A percentile compares a stretch with the other conserved stretches of the same genome.
Evolutionary conservation across 176 grass and related monocot genomes (phyloP).

Genomic region (Cenchrus americanus): DNA sequence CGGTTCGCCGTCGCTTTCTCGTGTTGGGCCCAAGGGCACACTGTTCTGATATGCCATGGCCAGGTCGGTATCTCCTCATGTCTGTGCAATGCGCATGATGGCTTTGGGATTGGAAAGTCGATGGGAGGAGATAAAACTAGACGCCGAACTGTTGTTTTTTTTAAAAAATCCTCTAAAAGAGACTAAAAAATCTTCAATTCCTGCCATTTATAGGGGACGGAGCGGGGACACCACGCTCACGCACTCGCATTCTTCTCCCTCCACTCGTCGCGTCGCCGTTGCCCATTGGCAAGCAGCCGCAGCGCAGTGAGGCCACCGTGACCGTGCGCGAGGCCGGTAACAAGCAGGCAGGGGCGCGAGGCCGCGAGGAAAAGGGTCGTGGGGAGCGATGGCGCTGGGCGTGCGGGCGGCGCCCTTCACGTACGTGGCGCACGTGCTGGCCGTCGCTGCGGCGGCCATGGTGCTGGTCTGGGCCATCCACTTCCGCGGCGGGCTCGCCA

Average conservation of each 20-base stretch:
- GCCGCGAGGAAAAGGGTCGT: not conserved
- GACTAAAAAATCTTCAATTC: not conserved
- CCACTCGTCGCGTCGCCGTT: slow-evolving; percentile 11
- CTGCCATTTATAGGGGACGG: slow-evolving; percentile 21
- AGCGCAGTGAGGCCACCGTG: not conserved
- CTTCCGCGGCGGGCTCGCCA: slow-evolving; percentile 75
- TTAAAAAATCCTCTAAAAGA: not conserved
- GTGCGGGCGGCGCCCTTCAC: slow-evolving; percentile 72
- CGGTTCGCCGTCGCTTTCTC: slow-evolving; percentile 12
- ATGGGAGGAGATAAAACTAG: not conserved
- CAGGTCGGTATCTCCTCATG: too few species aligned
- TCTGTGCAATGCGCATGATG: too few species aligned
- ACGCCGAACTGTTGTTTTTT: not conserved
- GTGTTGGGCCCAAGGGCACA: not conserved
- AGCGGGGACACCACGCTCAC: slow-evolving; percentile 25
- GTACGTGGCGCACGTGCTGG: slow-evolving; percentile 74
- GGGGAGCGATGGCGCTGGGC: slow-evolving; percentile 36
- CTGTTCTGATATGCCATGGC: too few species aligned
- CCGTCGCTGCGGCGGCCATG: slow-evolving; percentile 56
- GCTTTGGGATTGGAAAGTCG: too few species aligned
- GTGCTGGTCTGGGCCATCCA: slow-evolving; percentile 76
- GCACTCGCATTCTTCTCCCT: not conserved
- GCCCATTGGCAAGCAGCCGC: not conserved
- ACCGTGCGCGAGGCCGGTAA: too few species aligned
- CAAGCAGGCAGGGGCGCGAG: not conserved